phyloP scores from a whole-genome alignment of 148 eudicot species.

The Fagopyrum homotropicum region DNA sequence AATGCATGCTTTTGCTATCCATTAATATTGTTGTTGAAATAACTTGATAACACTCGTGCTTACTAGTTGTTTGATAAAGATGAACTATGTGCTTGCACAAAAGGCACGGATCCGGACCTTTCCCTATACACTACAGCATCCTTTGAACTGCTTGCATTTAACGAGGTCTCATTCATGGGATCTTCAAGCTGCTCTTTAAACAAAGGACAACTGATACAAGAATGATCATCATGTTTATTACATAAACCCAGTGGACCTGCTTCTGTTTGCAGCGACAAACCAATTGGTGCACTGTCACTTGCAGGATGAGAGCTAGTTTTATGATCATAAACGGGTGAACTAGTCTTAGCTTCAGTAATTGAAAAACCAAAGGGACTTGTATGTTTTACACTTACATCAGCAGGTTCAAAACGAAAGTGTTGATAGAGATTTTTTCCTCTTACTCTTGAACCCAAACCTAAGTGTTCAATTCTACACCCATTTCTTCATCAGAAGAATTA shows the following conservation, averaged over 20 bases:
- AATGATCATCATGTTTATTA: not conserved
- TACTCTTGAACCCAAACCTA: slow-evolving; percentile 22
- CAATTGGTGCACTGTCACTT: slow-evolving; percentile 17
- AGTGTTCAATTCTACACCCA: slow-evolving; percentile 22
- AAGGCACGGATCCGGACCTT: slow-evolving; percentile 15
- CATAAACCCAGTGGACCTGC: not conserved
- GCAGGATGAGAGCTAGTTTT: slow-evolving; percentile 14
- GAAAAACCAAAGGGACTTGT: slow-evolving; percentile 13
- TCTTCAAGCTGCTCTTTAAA: slow-evolving; percentile 6
- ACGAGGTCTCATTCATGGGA: not conserved
- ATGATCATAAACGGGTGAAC: slow-evolving; percentile 14
- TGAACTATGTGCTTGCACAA: slow-evolving; percentile 12
- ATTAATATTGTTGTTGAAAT: too few relatives aligned
- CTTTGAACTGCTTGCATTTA: not conserved
- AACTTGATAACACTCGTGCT: too few relatives aligned
- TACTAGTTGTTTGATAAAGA: too few relatives aligned
- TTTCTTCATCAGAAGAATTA: slow-evolving; percentile 20
- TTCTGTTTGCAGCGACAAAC: slow-evolving; percentile 15
- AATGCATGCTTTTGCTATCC: too few relatives aligned
- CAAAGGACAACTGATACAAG: not conserved
- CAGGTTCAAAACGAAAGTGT: slow-evolving; percentile 34
- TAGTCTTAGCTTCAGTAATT: slow-evolving; percentile 15
- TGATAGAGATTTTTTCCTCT: slow-evolving; percentile 40
- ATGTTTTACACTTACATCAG: slow-evolving; percentile 17
- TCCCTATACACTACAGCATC: not conserved